phyloP scores from a whole-genome alignment of 1,139 yeast species.

The Spathaspora jeffriesii region DNA sequence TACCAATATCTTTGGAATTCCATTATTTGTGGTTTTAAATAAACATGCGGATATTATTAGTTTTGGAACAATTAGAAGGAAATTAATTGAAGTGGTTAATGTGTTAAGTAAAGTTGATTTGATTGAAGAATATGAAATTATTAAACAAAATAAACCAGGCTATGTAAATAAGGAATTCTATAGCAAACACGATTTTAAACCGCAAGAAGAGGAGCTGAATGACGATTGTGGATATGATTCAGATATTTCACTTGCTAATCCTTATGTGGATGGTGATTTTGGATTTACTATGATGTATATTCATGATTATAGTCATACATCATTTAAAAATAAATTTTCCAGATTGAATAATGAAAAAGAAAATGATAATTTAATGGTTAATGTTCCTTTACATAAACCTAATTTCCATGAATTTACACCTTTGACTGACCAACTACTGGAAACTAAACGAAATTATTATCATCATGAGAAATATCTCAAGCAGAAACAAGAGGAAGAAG shows the following conservation, averaged over 20 bases:
- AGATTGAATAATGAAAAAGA: conserved; percentile 7
- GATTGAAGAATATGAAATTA: conserved; percentile 21
- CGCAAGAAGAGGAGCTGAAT: background rate
- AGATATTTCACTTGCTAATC: conserved; percentile 53
- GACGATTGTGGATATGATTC: conserved; percentile 35
- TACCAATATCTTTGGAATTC: conserved; percentile 60
- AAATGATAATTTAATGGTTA: conserved; percentile 11
- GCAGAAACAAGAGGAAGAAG: conserved; percentile 14
- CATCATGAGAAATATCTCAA: conserved; percentile 19
- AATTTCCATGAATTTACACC: conserved; percentile 25
- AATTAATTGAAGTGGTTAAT: conserved; percentile 45
- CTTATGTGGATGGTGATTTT: conserved; percentile 47
- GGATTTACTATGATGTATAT: conserved; percentile 49
- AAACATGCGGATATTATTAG: conserved; percentile 46
- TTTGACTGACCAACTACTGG: conserved; percentile 29
- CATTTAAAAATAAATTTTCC: conserved; percentile 7
- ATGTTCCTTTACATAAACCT: conserved; percentile 35
- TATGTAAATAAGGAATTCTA: conserved; percentile 21
- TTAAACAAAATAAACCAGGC: conserved; percentile 11
- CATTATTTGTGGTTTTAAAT: conserved; percentile 66
- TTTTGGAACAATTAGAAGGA: conserved; percentile 56
- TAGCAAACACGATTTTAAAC: conserved; percentile 34
- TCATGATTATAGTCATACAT: conserved; percentile 15
- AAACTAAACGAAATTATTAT: conserved; percentile 29
- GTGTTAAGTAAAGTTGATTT: conserved; percentile 26